phyloP scores from a whole-genome alignment of 2,329 filamentous ascomycete genomes.

The Ophiostoma perfectum region DNA sequence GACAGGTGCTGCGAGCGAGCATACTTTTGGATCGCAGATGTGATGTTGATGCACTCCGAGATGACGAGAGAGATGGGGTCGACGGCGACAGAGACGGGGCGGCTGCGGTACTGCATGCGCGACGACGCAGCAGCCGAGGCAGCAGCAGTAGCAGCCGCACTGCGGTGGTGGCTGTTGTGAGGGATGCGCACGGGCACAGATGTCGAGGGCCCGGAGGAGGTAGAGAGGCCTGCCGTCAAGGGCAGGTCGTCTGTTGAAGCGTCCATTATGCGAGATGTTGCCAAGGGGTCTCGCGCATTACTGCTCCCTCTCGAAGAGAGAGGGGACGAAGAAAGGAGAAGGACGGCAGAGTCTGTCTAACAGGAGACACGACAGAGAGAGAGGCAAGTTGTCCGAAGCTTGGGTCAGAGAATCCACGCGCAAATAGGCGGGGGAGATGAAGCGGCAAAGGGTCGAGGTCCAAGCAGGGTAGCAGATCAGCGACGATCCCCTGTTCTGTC shows the following conservation, averaged over 20 bases:
- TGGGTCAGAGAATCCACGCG: background rate
- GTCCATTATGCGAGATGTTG: constrained; percentile 27
- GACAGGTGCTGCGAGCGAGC: constrained; percentile 93
- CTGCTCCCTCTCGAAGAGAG: constrained; percentile 1
- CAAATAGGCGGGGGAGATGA: background rate
- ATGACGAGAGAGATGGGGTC: constrained; percentile 90
- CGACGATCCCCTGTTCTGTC: constrained; percentile 18
- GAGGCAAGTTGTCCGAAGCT: no score
- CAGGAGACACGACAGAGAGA: no score
- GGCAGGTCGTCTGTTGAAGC: constrained; percentile 26
- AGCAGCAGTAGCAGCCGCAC: background rate
- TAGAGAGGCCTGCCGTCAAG: constrained; percentile 20
- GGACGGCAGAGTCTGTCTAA: no score
- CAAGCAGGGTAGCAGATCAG: background rate
- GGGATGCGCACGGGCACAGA: constrained; percentile 27
- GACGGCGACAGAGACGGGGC: constrained; percentile 71
- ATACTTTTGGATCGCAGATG: constrained; percentile 96
- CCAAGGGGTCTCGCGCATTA: background rate
- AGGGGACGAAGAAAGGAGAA: no score
- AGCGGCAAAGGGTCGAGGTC: background rate
- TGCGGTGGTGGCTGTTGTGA: background rate
- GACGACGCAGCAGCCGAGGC: constrained; percentile 30
- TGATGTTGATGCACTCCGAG: constrained; percentile 98
- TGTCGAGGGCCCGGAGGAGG: constrained; percentile 16
- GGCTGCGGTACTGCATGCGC: constrained; percentile 55